Evolutionary conservation across 2,329 filamentous ascomycete genomes (phyloP), one percentile per base, ranked within the genome.

Genomic region (Aspergillus persii): DNA sequence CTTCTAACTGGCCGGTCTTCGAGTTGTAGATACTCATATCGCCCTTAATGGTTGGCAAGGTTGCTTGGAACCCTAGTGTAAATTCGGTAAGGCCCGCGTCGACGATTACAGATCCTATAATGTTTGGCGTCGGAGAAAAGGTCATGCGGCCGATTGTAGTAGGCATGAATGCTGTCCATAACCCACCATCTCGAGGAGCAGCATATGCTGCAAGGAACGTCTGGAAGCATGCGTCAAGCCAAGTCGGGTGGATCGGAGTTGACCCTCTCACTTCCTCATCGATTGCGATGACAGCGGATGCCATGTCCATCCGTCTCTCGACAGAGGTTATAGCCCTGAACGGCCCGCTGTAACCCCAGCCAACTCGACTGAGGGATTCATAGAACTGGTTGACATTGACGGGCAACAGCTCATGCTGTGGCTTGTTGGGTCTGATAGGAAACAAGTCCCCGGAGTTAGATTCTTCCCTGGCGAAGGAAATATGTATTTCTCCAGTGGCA

Each of bases 111-210:
- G 54, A 50, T 23, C 46, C 47, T 56, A 31, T 23, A 33, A 50
- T 29, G 30, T 50, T 49, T 36, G 30, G n/a, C 18, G 47, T 39
- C 12, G 54, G 54, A 39, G 46, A 39, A 27, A 56, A 56, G 30
- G 33, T 29, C 46, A 56, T 56, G 12, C 54, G 54, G 33, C 54
- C 54, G 46, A 57, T 59, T 18, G 51, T 49, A 48, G 50, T 59
- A 12, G 64, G 78, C 39, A 61, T 44, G 30, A 58, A 61, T 2
- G 56, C 47, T 26, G 59, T 61, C 59, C 59, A 61, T 52, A 61
- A 18, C 23, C 47, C 47, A 53, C 54, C 56, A n/a, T 54, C 53
- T 41, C 52, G 56, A 18, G 53, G 57, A 41, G 56, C 54, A 11
- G 55, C 41, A 53, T 49, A 51, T 31, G 55, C 55, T 39, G 55